Evolutionary conservation across 116 monocot species (phyloP), one percentile per base, ranked within the genome.

Genomic region (Zostera marina): DNA sequence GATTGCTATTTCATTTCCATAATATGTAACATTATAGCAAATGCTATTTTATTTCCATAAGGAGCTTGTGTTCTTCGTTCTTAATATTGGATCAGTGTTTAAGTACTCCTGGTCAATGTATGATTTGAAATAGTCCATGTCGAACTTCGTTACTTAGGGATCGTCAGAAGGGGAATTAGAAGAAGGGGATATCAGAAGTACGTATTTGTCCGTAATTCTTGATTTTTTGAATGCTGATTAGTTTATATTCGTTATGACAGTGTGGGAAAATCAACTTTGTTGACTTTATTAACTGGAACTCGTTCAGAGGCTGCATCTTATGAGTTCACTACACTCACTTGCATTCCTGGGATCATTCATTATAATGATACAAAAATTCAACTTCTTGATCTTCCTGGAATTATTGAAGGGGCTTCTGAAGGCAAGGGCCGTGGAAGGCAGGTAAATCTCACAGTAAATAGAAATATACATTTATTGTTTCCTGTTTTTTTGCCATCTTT

Each of bases 351-450:
- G 17, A 98, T 98, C 68, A 98, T 98, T 66, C 74, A 90, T 54
- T 98, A 98, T 66, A 98, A 98, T 69, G 96, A 98, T 70, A 74
- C 90, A 24, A 89, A 89, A 76, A 98, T 98, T 65, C 96, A 98
- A 59, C 82, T 89, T 70, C 96, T 98, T 58, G 96, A 98, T 71
- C 85, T 98, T 70, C 96, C 96, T 66, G 96, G 96, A 66, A 98
- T 98, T 65, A 98, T 98, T 73, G 96, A 98, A 76, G 96, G 96
- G 11, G 96, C 96, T 66, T 98, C 96, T 56, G 90, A 98, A 76
- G 96, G 96, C 75, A 98, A 98, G 68, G 96, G 96, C 13, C 82
- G 96, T 72, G 96, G 96, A 51, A 75, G 96, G 55, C 96, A 98
- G 86, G 96, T 96, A 74, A 61, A 47, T 46, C 22, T 61, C 46